Conservation (phyloP, 139 green algal genomes). For the Micractinium conductrix region DNA sequence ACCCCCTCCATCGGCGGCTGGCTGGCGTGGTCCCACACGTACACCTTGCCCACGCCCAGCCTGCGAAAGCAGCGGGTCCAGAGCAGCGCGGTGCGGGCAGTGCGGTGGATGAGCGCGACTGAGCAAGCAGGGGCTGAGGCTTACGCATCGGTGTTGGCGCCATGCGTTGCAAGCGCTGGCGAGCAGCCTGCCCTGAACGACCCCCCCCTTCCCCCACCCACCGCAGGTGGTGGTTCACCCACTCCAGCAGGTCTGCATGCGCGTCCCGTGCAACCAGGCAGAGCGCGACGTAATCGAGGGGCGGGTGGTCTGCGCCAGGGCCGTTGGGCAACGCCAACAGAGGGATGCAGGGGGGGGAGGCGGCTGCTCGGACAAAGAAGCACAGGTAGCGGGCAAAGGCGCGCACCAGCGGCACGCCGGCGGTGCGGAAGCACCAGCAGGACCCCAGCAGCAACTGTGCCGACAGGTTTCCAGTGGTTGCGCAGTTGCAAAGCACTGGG, state of each 20-base stretch:
- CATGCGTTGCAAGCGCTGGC: no score
- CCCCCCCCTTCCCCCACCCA: no score
- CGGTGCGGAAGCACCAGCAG: not conserved
- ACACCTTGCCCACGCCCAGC: conserved; percentile 31
- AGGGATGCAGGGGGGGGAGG: no score
- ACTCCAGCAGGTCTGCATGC: conserved; percentile 46
- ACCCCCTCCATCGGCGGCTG: conserved; percentile 27
- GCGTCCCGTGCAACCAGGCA: conserved; percentile 42
- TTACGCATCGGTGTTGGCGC: no score
- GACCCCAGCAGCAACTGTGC: no score
- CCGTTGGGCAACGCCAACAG: not conserved
- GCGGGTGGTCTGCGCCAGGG: conserved; percentile 8
- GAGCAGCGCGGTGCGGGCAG: no score
- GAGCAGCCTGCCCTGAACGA: no score
- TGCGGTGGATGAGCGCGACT: no score
- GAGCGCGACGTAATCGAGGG: conserved; percentile 31
- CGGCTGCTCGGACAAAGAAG: not conserved
- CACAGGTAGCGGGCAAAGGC: not conserved
- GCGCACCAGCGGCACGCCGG: not conserved
- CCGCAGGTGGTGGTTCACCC: conserved; percentile 42
- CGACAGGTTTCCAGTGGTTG: no score
- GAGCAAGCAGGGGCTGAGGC: no score
- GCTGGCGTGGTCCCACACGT: conserved; percentile 45
- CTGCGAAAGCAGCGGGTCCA: no score
- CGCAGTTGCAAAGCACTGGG: no score